Conservation (phyloP, 805 yeast species). For the Cyberlindnera euphorbiiphila region DNA sequence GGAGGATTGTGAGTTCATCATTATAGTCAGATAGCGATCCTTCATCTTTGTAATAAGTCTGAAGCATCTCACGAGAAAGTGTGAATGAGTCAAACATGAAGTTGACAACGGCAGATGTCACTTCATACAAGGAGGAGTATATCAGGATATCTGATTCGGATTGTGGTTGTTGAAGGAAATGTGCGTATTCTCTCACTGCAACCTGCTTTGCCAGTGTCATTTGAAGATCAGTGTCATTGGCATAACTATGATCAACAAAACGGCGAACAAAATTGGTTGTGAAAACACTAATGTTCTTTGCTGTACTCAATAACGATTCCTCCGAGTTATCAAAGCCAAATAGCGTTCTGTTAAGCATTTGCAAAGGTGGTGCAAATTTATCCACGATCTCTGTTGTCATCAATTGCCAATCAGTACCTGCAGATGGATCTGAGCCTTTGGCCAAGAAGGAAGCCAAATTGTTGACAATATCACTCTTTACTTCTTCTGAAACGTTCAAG, state of each 20-base stretch:
- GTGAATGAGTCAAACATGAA: constrained; percentile 35
- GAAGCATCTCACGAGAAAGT: constrained; percentile 28
- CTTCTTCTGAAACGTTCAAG: constrained; percentile 32
- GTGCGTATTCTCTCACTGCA: constrained; percentile 45
- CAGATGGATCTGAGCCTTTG: constrained; percentile 35
- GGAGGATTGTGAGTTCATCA: neutral
- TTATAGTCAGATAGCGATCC: neutral
- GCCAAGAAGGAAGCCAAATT: constrained; percentile 32
- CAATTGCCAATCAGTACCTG: constrained; percentile 53
- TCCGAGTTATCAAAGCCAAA: constrained; percentile 4
- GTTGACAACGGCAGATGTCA: constrained; percentile 37
- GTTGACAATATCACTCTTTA: constrained; percentile 33
- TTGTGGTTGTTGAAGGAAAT: constrained; percentile 36
- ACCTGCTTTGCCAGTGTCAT: constrained; percentile 26
- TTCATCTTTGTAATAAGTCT: constrained; percentile 18
- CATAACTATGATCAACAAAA: constrained; percentile 29
- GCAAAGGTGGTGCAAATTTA: constrained; percentile 51
- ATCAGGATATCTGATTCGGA: constrained; percentile 43
- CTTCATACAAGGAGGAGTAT: constrained; percentile 43
- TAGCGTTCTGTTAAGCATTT: constrained; percentile 36
- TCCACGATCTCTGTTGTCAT: constrained; percentile 43
- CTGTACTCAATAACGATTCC: constrained; percentile 19
- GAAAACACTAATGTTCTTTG: constrained; percentile 35
- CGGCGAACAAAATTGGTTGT: constrained; percentile 45
- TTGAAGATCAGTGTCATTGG: constrained; percentile 7